phyloP scores from a whole-genome alignment of 2,329 filamentous ascomycete genomes.

The Aspergillus aculeatus region DNA sequence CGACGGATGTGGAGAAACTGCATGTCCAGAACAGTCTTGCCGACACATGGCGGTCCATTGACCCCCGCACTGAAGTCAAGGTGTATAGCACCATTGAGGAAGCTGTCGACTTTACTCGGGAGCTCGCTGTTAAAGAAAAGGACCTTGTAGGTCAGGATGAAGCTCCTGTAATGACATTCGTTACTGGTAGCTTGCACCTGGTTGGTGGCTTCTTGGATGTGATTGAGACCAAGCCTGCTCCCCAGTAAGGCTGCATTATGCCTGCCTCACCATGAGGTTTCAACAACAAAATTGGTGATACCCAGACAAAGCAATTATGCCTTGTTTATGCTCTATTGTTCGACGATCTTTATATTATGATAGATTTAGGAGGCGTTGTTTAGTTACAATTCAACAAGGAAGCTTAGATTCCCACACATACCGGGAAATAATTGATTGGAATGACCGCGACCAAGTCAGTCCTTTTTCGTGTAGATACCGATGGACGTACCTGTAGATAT shows the following conservation, averaged over 20 bases:
- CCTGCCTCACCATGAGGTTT: slow-evolving; percentile 10
- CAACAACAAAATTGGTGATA: slow-evolving; percentile 21
- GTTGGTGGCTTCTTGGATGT: slow-evolving; percentile 76
- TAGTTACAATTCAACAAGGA: slow-evolving; percentile 2
- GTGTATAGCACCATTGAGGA: slow-evolving; percentile 68
- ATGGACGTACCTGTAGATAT: not conserved
- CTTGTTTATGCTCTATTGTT: slow-evolving; percentile 13
- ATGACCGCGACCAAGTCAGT: not conserved
- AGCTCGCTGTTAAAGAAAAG: slow-evolving; percentile 39
- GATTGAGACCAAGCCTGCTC: slow-evolving; percentile 53
- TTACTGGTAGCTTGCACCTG: slow-evolving; percentile 82
- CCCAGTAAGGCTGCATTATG: slow-evolving; percentile 14
- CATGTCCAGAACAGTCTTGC: slow-evolving; percentile 69
- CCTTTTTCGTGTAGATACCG: not conserved
- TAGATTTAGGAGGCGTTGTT: not conserved
- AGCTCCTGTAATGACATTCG: slow-evolving; percentile 60
- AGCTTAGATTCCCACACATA: not conserved
- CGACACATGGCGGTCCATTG: slow-evolving; percentile 57
- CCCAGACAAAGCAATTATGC: slow-evolving; percentile 5
- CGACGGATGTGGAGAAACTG: slow-evolving; percentile 57
- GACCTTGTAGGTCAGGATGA: slow-evolving; percentile 30
- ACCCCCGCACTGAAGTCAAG: slow-evolving; percentile 53
- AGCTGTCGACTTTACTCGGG: slow-evolving; percentile 60
- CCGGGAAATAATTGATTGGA: not conserved
- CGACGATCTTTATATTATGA: not conserved